phyloP scores from a whole-genome alignment of 2,329 filamentous ascomycete species.

The Chalara sp. region DNA sequence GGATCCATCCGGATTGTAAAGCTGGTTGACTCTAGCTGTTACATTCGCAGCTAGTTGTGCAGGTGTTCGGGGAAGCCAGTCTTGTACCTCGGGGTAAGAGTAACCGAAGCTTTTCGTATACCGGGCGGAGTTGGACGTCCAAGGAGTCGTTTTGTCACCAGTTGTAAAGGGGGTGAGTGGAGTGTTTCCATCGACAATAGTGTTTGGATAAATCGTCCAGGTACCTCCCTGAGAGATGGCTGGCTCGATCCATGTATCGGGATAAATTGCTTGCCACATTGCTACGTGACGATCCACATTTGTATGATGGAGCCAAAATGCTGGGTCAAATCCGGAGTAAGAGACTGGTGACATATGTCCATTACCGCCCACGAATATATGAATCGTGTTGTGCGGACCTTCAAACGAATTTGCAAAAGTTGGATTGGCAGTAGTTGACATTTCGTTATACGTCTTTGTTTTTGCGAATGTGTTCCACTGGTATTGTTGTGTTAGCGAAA shows the following conservation, averaged over 20 bases:
- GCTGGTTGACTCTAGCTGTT: constrained; percentile 48
- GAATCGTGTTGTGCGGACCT: constrained; percentile 36
- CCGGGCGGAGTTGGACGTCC: constrained; percentile 12
- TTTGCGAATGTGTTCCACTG: constrained; percentile 15
- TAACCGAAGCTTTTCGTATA: constrained; percentile 17
- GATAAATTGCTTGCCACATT: constrained; percentile 40
- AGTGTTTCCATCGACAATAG: constrained; percentile 21
- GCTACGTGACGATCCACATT: constrained; percentile 57
- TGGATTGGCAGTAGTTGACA: constrained; percentile 30
- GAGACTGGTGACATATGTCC: constrained; percentile 35
- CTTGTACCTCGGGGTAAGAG: constrained; percentile 26
- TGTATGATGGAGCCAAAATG: constrained; percentile 46
- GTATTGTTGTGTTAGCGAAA: too few relatives aligned
- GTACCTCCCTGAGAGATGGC: constrained; percentile 26
- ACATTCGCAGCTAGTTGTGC: constrained; percentile 52
- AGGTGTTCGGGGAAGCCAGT: constrained; percentile 41
- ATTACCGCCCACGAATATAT: constrained; percentile 31
- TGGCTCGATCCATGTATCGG: constrained; percentile 22
- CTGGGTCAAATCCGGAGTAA: constrained; percentile 38
- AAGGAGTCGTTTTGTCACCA: constrained; percentile 21
- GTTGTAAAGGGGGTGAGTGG: constrained; percentile 19
- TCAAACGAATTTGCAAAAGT: constrained; percentile 35
- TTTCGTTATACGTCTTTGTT: constrained; percentile 14
- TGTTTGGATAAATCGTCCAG: constrained; percentile 20
- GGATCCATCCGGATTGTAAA: constrained; percentile 32